A percentile compares a stretch with the other conserved stretches of the same genome.
phyloP scores from a whole-genome alignment of 108 stramenopile species.

The Pseudonitzschia pungens region DNA sequence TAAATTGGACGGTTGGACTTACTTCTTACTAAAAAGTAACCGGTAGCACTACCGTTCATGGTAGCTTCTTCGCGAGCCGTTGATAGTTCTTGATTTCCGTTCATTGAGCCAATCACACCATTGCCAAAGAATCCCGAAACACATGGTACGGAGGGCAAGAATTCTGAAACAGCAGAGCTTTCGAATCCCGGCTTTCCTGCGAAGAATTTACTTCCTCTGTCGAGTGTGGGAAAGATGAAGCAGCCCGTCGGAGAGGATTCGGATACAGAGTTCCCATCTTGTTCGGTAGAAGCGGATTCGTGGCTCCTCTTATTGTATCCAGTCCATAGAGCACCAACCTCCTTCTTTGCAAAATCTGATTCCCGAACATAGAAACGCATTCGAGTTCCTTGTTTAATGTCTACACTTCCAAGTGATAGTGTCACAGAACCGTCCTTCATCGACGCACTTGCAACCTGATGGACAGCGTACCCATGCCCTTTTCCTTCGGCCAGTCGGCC shows the following conservation, averaged over 20 bases:
- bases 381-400: constrained; percentile 71
- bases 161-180: constrained; percentile 51
- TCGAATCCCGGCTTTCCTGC: constrained; percentile 77
- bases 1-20: constrained; percentile 63
- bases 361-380: constrained; percentile 86
- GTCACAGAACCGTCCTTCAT: constrained; percentile 89
- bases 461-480: constrained; percentile 72
- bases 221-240: constrained; percentile 74
- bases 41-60: constrained; percentile 70
- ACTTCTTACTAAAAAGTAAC: constrained; percentile 70
- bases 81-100: constrained; percentile 21
- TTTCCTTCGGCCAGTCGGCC: constrained; percentile 65
- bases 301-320: constrained; percentile 78
- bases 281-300: constrained; percentile 30
- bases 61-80: constrained; percentile 27
- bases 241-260: constrained; percentile 49
- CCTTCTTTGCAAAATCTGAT: constrained; percentile 82
- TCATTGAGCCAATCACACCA: constrained; percentile 69
- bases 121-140: constrained; percentile 80
- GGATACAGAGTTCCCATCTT: neutral
- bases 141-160: constrained; percentile 54
- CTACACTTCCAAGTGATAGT: constrained; percentile 71
- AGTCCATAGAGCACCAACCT: constrained; percentile 81
- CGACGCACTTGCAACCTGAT: constrained; percentile 80
- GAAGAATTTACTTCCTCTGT: constrained; percentile 80